phyloP scores from a whole-genome alignment of 1,284 basidiomycete species.

The Pholiota adiposa region DNA sequence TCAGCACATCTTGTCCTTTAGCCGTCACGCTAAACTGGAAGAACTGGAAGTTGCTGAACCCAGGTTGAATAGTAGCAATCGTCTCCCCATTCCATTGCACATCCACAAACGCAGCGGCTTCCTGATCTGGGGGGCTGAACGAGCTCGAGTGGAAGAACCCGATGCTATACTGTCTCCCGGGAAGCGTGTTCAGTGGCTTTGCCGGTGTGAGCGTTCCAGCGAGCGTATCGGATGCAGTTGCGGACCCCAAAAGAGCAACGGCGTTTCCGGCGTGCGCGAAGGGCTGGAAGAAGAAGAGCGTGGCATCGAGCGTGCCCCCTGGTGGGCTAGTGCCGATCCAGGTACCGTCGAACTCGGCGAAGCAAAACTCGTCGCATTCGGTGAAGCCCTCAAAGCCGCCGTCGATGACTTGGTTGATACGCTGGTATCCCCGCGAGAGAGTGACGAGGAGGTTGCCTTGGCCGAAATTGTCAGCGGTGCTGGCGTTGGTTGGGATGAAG shows the following conservation, averaged over 20 bases:
- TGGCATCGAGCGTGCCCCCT: constrained; percentile 34
- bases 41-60: constrained; percentile 10
- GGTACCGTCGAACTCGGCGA: constrained; percentile 26
- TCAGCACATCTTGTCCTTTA: constrained; percentile 3
- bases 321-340: constrained; percentile 33
- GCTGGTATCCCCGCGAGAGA: constrained; percentile 41
- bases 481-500: constrained; percentile 39
- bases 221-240: constrained; percentile 29
- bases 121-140: constrained; percentile 1
- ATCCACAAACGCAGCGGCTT: constrained; percentile 7
- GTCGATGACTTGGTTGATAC: constrained; percentile 35
- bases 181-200: background rate
- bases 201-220: constrained; percentile 27
- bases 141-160: constrained; percentile 11
- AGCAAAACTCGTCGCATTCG: constrained; percentile 32
- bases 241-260: constrained; percentile 36
- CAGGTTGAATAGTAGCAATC: constrained; percentile 4
- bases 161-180: constrained; percentile 6
- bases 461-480: constrained; percentile 43
- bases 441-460: constrained; percentile 42
- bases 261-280: constrained; percentile 35
- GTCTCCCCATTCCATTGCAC: constrained; percentile 7
- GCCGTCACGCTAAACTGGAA: constrained; percentile 11
- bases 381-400: constrained; percentile 37
- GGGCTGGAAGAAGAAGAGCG: constrained; percentile 34